Base-by-base conservation (phyloP, 106 monocot genomes). In the Platanthera guangdongensis region DNA sequence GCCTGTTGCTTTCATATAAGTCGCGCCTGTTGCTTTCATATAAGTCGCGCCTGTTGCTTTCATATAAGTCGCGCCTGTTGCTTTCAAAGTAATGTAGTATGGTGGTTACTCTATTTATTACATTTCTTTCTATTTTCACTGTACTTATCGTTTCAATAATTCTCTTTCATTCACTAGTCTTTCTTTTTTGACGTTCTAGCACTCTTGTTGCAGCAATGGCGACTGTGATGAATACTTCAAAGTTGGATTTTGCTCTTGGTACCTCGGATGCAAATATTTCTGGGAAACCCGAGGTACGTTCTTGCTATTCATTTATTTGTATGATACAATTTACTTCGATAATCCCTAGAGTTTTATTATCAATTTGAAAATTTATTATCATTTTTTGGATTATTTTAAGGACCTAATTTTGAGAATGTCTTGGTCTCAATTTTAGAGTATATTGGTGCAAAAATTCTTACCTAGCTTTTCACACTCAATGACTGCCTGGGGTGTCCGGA, bases 161-260 rank as follows among this genome's bases (percentile, higher is more conserved):
- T 18, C 18, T 30, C 3, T 1, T 0, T 67, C 12, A 28, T 59
- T 7, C 1, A 30, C 7, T 65, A 6, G 8, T 32, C 4, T 12
- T 12, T 32, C 9, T 3, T 65, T 65, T 65, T 65, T 47, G 70
- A 70, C 16, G 47, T 47, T n/a, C 32, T 47, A n/a, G 16, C n/a
- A n/a, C 21, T 72, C 46, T 19, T 46, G 6, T 72, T 83, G 80
- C 85, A 90, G 90, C 85, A 59, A 83, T 90, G 83, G 68, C 81
- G 18, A 83, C 79, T 83, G 74, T 85, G 55, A 13, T 51, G 68
- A 79, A 45, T 71, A 32, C 76, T 54, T 57, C 52, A 73, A 87
- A 85, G 78, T 18, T 48, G 6, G 83, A 90, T 18, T 73, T 76
- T 28, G 7, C 28, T n/a, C 53, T 72, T 52, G 79, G 65, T 77